phyloP scores from a whole-genome alignment of 257 asterid species.

The Fraxinus cuspidata region DNA sequence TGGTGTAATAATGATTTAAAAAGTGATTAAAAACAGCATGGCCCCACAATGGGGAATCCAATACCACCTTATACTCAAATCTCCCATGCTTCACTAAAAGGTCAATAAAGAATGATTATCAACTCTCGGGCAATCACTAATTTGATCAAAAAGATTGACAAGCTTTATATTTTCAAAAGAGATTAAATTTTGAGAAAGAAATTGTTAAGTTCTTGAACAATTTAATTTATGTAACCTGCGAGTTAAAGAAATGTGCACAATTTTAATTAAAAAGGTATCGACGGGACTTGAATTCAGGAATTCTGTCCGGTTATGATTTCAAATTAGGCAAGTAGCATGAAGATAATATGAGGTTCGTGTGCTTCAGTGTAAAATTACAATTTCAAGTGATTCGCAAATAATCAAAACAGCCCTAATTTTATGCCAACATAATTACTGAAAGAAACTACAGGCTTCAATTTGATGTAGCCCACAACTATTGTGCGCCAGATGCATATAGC shows the following conservation, averaged over 20 bases:
- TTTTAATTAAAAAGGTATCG: no score
- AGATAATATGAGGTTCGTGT: no score
- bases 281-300: no score
- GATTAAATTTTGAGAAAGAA: background rate
- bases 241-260: no score
- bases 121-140: background rate
- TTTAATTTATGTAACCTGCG: background rate
- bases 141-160: background rate
- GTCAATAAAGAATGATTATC: background rate
- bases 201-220: background rate
- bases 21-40: background rate
- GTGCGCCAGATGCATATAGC: conserved; percentile 23
- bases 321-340: no score
- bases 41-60: background rate
- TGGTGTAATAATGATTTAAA: background rate
- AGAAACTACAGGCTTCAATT: no score
- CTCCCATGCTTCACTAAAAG: background rate
- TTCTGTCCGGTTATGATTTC: no score
- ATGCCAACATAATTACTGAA: no score
- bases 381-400: no score
- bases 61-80: background rate
- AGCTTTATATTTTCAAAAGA: background rate
- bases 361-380: no score
- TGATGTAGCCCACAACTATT: no score
- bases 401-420: no score